phyloP scores from a whole-genome alignment of 768 basidiomycete species.

The Lactarius trivialis region DNA sequence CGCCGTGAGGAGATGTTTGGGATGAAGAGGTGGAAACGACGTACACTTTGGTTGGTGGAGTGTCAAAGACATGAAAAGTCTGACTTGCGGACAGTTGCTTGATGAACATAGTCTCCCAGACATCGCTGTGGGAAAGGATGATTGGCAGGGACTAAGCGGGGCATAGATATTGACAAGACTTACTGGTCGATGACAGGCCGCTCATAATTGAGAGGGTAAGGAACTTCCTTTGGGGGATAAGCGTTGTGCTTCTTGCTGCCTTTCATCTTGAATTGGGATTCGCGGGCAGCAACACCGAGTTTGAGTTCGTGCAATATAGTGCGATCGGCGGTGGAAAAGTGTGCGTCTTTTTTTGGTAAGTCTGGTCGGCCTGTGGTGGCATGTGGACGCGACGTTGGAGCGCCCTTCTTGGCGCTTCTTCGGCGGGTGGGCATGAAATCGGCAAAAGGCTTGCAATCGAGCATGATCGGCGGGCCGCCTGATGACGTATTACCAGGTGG shows the following conservation, averaged over 20 bases:
- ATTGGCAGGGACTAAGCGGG: background rate
- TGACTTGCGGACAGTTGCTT: slow-evolving; percentile 49
- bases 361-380: background rate
- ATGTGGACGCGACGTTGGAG: background rate
- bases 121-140: slow-evolving; percentile 41
- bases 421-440: slow-evolving; percentile 19
- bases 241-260: slow-evolving; percentile 50
- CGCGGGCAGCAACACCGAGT: slow-evolving; percentile 44
- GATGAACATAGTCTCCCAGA: slow-evolving; percentile 57
- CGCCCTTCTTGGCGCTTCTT: slow-evolving; percentile 13
- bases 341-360: slow-evolving; percentile 19
- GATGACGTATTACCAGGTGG: background rate
- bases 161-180: slow-evolving; percentile 29
- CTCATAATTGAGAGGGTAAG: slow-evolving; percentile 66
- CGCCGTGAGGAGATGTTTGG: slow-evolving; percentile 6
- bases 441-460: slow-evolving; percentile 14
- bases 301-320: slow-evolving; percentile 53
- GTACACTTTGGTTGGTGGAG: slow-evolving; percentile 56
- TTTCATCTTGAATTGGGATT: slow-evolving; percentile 50
- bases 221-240: slow-evolving; percentile 43
- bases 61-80: slow-evolving; percentile 60
- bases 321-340: slow-evolving; percentile 57
- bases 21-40: slow-evolving; percentile 24
- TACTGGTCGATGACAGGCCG: slow-evolving; percentile 59
- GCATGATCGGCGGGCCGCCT: background rate